phyloP scores from a whole-genome alignment of 164 flowering plant species.

The Macadamia integrifolia region DNA sequence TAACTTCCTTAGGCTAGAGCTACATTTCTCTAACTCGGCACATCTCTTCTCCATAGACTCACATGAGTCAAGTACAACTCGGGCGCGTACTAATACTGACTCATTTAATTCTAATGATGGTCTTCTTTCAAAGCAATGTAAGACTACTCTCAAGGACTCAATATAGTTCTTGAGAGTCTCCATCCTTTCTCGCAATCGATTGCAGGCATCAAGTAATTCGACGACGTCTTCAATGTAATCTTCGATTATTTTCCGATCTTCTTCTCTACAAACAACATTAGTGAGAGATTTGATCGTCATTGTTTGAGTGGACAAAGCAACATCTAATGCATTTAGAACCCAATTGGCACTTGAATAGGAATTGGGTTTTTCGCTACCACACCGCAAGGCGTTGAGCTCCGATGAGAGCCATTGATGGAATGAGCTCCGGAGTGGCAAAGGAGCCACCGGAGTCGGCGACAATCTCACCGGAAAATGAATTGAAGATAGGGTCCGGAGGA shows the following conservation, averaged over 20 bases:
- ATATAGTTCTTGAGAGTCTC: slow-evolving; percentile 17
- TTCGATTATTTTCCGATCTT: slow-evolving; percentile 9
- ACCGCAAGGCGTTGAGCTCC: slow-evolving; percentile 13
- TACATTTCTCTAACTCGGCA: slow-evolving; percentile 17
- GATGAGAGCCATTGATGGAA: slow-evolving; percentile 14
- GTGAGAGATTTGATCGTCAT: slow-evolving; percentile 11
- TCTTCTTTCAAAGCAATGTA: slow-evolving; percentile 16
- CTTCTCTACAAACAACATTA: background rate
- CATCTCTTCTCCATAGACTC: slow-evolving; percentile 17
- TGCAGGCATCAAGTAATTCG: slow-evolving; percentile 31
- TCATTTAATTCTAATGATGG: slow-evolving; percentile 6
- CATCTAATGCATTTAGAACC: slow-evolving; percentile 17
- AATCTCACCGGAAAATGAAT: slow-evolving; percentile 8
- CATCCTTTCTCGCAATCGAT: slow-evolving; percentile 14
- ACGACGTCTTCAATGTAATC: slow-evolving; percentile 18
- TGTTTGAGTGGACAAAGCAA: slow-evolving; percentile 16
- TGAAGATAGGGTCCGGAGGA: slow-evolving; percentile 23
- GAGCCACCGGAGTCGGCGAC: slow-evolving; percentile 18
- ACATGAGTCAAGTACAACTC: slow-evolving; percentile 14
- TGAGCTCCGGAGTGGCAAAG: slow-evolving; percentile 17
- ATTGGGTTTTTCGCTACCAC: background rate
- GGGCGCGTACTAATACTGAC: slow-evolving; percentile 11
- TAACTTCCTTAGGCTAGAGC: slow-evolving; percentile 15
- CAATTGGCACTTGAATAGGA: slow-evolving; percentile 8
- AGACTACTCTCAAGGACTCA: slow-evolving; percentile 11